Evolutionary conservation across 163 green algal species (phyloP).

Genomic region (Volvox carteri): DNA sequence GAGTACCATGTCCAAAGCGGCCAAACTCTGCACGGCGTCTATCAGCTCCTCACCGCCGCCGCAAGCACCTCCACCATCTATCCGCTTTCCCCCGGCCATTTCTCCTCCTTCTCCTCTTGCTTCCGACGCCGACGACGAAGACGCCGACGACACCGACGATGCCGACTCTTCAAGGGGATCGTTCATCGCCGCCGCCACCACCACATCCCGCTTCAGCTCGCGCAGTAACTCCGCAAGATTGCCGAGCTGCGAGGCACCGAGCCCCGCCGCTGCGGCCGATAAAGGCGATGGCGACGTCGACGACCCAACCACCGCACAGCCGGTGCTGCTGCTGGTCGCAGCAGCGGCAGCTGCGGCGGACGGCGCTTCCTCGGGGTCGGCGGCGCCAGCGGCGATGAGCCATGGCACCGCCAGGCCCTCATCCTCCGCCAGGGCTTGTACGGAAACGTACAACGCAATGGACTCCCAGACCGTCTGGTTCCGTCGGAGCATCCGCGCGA

Average conservation of each 20-base stretch:
- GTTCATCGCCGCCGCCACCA: conserved; percentile 7
- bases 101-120: background rate
- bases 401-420: background rate
- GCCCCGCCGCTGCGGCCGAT: too few species aligned
- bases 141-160: background rate
- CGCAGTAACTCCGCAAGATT: background rate
- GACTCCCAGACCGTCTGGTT: background rate
- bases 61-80: background rate
- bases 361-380: background rate
- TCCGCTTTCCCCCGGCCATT: background rate
- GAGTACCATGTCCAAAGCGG: background rate
- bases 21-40: too few species aligned
- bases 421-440: background rate
- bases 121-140: background rate
- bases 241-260: too few species aligned
- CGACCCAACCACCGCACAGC: too few species aligned
- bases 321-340: background rate
- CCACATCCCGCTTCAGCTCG: conserved; percentile 16
- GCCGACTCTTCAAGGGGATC: background rate
- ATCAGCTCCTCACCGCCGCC: too few species aligned
- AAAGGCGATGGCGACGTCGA: too few species aligned
- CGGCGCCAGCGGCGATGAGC: background rate
- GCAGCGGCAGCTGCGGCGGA: background rate
- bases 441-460: background rate
- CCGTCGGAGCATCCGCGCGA: background rate